These are phyloP conservation scores for Phytomonas francai DNA, from an alignment of 208 protist species.

Conservation along the genomic window DNA sequence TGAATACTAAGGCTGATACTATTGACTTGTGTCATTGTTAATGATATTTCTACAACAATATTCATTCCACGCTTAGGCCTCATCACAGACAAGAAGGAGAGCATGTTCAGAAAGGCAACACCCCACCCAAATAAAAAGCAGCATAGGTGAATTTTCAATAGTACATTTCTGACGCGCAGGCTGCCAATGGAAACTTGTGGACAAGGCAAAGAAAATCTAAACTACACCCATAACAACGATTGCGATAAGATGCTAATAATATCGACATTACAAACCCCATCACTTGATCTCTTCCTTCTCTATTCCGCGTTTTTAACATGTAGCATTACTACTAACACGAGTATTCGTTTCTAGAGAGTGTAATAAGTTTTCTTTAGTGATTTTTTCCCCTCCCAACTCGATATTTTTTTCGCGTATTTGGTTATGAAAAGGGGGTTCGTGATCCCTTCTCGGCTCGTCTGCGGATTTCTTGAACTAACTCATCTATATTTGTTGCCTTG, in stretches of 20 bases:
- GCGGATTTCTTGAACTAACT: conserved; percentile 70
- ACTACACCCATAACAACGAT: not conserved
- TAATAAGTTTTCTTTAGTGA: not conserved
- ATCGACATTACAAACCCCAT: not conserved
- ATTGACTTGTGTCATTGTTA: too few species aligned
- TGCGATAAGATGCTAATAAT: not conserved
- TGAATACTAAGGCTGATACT: too few species aligned
- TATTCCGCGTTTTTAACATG: not conserved
- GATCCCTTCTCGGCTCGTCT: conserved; percentile 22
- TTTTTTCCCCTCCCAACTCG: not conserved
- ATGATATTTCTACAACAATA: too few species aligned
- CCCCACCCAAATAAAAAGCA: not conserved
- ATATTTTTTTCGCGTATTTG: not conserved
- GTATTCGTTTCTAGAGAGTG: not conserved
- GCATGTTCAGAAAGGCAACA: too few species aligned
- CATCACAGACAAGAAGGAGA: too few species aligned
- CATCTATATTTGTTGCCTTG: conserved; percentile 61
- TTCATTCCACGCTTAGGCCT: too few species aligned
- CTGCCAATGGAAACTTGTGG: not conserved
- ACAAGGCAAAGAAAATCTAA: not conserved
- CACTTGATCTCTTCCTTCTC: not conserved
- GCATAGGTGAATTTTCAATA: not conserved
- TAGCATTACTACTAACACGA: not conserved
- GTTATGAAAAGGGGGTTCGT: not conserved
- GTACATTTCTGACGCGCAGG: not conserved